Evolutionary conservation across 441 rosid genomes (phyloP), one percentile per base, ranked within the genome.

Genomic region (Pelargonium fulgidum): DNA sequence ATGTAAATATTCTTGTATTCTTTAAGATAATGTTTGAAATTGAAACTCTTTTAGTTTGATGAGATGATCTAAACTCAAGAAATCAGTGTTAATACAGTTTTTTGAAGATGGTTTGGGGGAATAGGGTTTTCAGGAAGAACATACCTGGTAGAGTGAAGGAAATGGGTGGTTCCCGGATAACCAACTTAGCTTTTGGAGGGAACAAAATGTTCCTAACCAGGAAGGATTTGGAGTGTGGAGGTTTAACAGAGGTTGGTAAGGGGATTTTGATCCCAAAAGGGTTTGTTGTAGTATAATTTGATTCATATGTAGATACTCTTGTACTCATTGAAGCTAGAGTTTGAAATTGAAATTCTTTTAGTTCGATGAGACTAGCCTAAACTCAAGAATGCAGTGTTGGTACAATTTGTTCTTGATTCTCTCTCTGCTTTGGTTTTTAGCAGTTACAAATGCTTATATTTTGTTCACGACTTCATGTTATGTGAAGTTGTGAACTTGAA

Each of bases 131-230:
- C 56, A 86, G 89, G 88, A 87, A 82, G 86, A 93, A 91, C 77
- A 72, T 72, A 69, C 76, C 85, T 7, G 93, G 90, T 44, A 84
- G 89, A 74, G 69, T 68, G 39, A 82, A 75, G 52, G 92, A 81
- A 59, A 70, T 80, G 74, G 93, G 83, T 66, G 95, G 84, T 44
- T 75, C 79, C 58, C 85, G 72, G 85, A 76, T 93, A 3, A 83
- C 87, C 0, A 85, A 81, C 52, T 72, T 91, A 80, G 85, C 81
- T 11, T 89, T 93, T 78, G 98, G 95, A 22, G 98, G 97, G 45
- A 86, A 76, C 83, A 87, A 85, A 82, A 86, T 93, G 95, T 87
- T 89, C 50, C 78, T 87, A 69, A 80, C 88, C 0, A 75, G 95
- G n/a, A 85, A 86, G 72, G 95, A 85, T 76, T 81, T 80, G 81